phyloP scores from a whole-genome alignment of 495 filamentous ascomycete genomes.

The Amorphotheca resinae region DNA sequence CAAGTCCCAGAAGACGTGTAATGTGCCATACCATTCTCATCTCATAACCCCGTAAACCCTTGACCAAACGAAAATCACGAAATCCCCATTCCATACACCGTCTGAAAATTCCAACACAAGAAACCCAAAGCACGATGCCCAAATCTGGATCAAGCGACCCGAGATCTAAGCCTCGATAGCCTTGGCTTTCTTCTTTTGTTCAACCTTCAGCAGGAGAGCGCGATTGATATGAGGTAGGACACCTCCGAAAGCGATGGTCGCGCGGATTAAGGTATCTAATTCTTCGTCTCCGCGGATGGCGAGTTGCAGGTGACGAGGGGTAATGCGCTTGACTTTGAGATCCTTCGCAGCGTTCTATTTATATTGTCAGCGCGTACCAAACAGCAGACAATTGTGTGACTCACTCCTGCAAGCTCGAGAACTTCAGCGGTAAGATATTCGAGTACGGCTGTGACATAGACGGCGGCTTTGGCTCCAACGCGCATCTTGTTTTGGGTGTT shows the following conservation, averaged over 20 bases:
- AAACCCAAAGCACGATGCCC: not conserved
- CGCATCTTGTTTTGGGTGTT: conserved; percentile 99
- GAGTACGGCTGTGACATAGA: conserved; percentile 96
- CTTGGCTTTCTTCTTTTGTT: conserved; percentile 98
- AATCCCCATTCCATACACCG: not conserved
- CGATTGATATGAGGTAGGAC: conserved; percentile 98
- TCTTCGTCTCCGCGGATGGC: conserved; percentile 98
- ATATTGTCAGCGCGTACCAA: conserved; percentile 4
- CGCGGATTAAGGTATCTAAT: conserved; percentile 91
- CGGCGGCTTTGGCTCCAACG: conserved; percentile 95
- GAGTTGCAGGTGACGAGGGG: conserved; percentile 92
- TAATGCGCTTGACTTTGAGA: conserved; percentile 99
- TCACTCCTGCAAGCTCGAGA: conserved; percentile 82
- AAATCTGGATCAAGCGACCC: not conserved
- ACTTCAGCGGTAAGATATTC: conserved; percentile 99
- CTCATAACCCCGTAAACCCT: conserved; percentile 1
- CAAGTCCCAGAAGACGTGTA: conserved; percentile 3
- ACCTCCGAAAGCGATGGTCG: conserved; percentile 96
- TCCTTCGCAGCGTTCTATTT: conserved; percentile 88
- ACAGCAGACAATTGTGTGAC: conserved; percentile 21
- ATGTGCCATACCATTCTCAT: conserved; percentile 5
- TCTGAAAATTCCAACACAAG: not conserved
- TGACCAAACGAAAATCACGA: conserved; percentile 1
- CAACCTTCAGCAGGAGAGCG: conserved; percentile 91
- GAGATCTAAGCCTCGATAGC: conserved; percentile 37